phyloP scores from a whole-genome alignment of 495 filamentous ascomycete species.

The Hypoxylon subgilvum region DNA sequence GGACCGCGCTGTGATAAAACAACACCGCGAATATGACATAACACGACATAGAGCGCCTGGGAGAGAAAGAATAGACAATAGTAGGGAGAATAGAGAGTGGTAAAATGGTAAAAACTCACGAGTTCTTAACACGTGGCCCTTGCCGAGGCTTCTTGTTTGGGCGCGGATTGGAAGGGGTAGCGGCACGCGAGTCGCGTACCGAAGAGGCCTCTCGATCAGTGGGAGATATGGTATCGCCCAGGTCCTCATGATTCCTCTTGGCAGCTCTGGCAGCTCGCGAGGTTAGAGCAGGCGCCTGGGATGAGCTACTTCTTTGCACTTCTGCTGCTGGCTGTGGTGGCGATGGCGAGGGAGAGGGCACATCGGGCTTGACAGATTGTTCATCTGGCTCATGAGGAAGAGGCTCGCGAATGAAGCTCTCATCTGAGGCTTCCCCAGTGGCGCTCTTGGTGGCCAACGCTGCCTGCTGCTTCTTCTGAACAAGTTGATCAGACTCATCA shows the following conservation, averaged over 20 bases:
- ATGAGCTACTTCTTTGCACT: conserved; percentile 35
- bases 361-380: conserved; percentile 24
- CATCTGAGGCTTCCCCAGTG: conserved; percentile 28
- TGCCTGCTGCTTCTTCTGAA: conserved; percentile 35
- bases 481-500: conserved; percentile 20
- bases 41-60: neutral
- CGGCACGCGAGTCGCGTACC: conserved; percentile 58
- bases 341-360: conserved; percentile 32
- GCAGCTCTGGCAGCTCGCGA: conserved; percentile 44
- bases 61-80: conserved; percentile 13
- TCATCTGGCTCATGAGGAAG: conserved; percentile 21
- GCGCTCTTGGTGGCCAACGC: conserved; percentile 27
- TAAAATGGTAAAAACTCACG: conserved; percentile 60
- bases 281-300: conserved; percentile 39
- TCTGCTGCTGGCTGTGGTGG: too few relatives aligned
- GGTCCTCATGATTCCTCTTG: conserved; percentile 54
- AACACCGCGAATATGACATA: conserved; percentile 6
- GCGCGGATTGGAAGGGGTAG: conserved; percentile 58
- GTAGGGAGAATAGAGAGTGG: conserved; percentile 32
- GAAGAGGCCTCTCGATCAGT: conserved; percentile 51
- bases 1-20: conserved; percentile 25
- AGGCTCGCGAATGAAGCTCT: conserved; percentile 39
- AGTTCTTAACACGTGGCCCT: conserved; percentile 69
- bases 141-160: conserved; percentile 62
- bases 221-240: conserved; percentile 54